Base-by-base conservation (phyloP, 768 basidiomycete species). In the Arthromyces matolae region DNA sequence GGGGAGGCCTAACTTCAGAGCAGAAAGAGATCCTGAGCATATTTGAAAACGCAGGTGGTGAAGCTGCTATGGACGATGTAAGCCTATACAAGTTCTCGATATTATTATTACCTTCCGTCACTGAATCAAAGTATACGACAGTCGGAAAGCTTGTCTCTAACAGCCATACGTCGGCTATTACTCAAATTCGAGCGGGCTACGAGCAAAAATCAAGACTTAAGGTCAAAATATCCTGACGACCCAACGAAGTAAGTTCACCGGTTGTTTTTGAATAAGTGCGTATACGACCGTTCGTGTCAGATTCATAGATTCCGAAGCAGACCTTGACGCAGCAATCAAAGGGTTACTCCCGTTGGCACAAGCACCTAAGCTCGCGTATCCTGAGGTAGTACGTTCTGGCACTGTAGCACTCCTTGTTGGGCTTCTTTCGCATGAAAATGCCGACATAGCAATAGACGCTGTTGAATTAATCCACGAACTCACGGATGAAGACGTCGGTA, bases 221-320 rank as follows among this genome's bases (percentile, higher is more conserved):
- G 96, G 24, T 94, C 93, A n/a, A 96, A 96, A 65, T 90, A 89
- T 64, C 88, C 91, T 0, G 79, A 89, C 50, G 91, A 97, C 56
- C 94, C 94, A 2, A 79, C 92, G 35, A 96, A 88, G 94, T 94
- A 55, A 50, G 63, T 44, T 0, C 37, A 44, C 33, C 6, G 46
- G 22, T 28, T 29, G 4, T 48, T 47, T 16, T 20, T 20, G 14
- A 48, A 29, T 5, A n/a, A 7, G 27, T 35, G 28, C 24, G 14
- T 27, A 23, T n/a, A 37, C 20, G 12, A 38, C 20, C 20, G 23
- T 32, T 38, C 12, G 45, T 34, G 38, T 43, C 20, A 98, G 95
- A 66, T 99, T 98, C 75, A 97, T 99, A 57, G 96, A 98, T 64
- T 98, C 96, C 1, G 96, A 99, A 73, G 90, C 92, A 20, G 93